A percentile compares a stretch with the other conserved stretches of the same genome.
phyloP scores from a whole-genome alignment of 345 rosid species.

The Gossypium turneri region DNA sequence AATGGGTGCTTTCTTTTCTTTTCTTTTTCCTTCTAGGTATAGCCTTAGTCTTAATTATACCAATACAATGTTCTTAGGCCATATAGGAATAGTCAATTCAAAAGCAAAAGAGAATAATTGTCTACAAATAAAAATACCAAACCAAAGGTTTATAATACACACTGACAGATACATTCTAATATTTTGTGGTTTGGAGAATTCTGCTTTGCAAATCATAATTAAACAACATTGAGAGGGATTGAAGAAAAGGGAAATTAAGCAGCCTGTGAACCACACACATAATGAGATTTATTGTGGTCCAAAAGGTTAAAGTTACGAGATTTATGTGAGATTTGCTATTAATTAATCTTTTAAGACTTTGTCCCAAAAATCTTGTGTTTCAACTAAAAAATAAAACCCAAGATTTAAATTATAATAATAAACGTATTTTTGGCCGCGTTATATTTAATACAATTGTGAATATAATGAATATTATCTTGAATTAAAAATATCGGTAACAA shows the following conservation, averaged over 20 bases:
- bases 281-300: background rate
- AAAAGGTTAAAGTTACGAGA: background rate
- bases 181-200: background rate
- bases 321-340: background rate
- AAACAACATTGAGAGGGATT: background rate
- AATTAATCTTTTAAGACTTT: background rate
- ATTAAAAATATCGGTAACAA: too few relatives aligned
- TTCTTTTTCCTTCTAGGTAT: too few relatives aligned
- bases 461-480: background rate
- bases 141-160: background rate
- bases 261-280: background rate
- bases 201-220: background rate
- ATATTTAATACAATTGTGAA: background rate
- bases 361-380: background rate
- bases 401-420: background rate
- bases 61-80: background rate
- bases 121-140: background rate
- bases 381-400: background rate
- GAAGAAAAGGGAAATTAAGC: background rate
- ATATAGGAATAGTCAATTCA: background rate
- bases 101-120: constrained; percentile 4
- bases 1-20: background rate
- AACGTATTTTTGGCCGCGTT: background rate
- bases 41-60: background rate
- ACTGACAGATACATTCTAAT: background rate